Base-by-base conservation (phyloP, 2,329 filamentous ascomycete species). In the Colletotrichum agaves region DNA sequence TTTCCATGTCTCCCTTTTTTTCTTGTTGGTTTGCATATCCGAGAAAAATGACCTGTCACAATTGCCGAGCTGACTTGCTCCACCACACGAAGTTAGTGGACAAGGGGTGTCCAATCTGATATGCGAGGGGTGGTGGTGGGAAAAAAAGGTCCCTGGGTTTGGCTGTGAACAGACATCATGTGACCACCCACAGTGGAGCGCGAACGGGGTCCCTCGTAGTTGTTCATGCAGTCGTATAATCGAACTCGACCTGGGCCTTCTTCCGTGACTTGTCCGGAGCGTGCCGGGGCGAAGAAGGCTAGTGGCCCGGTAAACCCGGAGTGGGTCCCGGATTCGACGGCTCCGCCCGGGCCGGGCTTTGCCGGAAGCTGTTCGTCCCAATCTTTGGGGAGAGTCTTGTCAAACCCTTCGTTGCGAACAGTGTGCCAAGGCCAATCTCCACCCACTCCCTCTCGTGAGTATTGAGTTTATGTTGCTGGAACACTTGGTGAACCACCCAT, bases 131-230 rank as follows among this genome's bases (percentile, higher is more conserved):
- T 31, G 43, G 31, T n/a, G n/a, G n/a, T n/a, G n/a, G 43, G 27
- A 44, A 55, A 59, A 55, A 33, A 60, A 27, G 37, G 47, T 47
- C 65, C 65, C 53, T 56, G 61, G 27, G 6, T 27, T 27, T 49
- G 39, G 17, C 23, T 57, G 39, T 65, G 47, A 53, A 68, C 61
- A 65, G 61, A 65, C 61, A 64, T 67, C 61, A 60, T 60, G 52
- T 65, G 65, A 50, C n/a, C 46, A 65, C 55, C 65, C 61, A 44
- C 23, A 46, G 65, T 65, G 65, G 65, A 60, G 61, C 47, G n/a
- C 5, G 15, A 43, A 15, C 58, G 44, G 37, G 58, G 46, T 35
- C 27, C 27, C 41, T 56, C 27, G 21, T 15, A n/a, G 31, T 35
- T 7, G 10, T 31, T 19, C 31, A 27, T 55, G 65, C 65, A 65